phyloP scores from a whole-genome alignment of 2,329 filamentous ascomycete genomes.

The Ascochyta lentis region DNA sequence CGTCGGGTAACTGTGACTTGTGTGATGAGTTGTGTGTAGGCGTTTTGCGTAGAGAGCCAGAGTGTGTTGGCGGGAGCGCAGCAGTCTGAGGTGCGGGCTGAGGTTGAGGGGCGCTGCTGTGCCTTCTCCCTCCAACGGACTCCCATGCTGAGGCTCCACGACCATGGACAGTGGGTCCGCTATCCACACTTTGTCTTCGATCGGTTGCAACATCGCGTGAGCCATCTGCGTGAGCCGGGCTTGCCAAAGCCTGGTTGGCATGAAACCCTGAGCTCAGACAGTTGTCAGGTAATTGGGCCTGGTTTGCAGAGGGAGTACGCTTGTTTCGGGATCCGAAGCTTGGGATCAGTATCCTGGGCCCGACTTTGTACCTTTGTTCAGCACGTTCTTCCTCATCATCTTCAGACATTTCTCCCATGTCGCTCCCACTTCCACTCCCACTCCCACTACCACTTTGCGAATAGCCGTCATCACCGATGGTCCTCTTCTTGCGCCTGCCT shows the following conservation, averaged over 20 bases:
- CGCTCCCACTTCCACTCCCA: conserved; percentile 37
- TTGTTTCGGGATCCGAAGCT: conserved; percentile 35
- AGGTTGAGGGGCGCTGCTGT: conserved; percentile 39
- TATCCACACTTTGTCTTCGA: conserved; percentile 34
- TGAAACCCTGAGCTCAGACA: conserved; percentile 34
- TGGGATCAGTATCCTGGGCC: conserved; percentile 43
- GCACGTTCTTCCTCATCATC: conserved; percentile 42
- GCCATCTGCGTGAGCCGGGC: conserved; percentile 14
- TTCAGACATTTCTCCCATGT: conserved; percentile 33
- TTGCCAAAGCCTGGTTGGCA: conserved; percentile 30
- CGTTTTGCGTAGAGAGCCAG: conserved; percentile 29
- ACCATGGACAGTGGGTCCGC: conserved; percentile 8
- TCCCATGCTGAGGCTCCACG: conserved; percentile 32
- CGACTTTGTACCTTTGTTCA: conserved; percentile 44
- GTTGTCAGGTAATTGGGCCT: conserved; percentile 23
- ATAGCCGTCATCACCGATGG: conserved; percentile 44
- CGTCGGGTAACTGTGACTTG: conserved; percentile 40
- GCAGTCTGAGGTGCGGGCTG: conserved; percentile 21
- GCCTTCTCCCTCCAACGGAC: conserved; percentile 28
- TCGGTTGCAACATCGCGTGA: conserved; percentile 20
- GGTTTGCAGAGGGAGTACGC: conserved; percentile 26
- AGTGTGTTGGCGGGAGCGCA: conserved; percentile 28
- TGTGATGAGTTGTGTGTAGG: conserved; percentile 45
- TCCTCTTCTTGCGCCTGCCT: conserved; percentile 25
- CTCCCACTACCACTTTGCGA: conserved; percentile 35